Conservation (phyloP, 2,329 filamentous ascomycete genomes). For the Hansfordia pulvinata region DNA sequence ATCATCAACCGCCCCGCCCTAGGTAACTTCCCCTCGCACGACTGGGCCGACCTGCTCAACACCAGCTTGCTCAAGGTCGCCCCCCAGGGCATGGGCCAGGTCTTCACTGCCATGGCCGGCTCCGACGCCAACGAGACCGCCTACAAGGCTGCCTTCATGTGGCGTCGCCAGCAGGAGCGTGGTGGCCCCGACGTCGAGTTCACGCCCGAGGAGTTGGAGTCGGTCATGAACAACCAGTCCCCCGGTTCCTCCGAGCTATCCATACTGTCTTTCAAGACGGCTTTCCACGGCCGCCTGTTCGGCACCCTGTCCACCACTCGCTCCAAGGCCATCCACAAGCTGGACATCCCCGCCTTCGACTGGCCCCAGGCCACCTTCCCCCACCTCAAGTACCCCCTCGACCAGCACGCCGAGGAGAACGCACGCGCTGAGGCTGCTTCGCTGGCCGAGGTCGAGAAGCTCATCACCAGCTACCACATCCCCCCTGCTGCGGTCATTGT, state of each 20-base stretch:
- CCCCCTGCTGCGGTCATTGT: conserved; percentile 73
- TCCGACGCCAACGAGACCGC: conserved; percentile 91
- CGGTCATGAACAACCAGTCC: conserved; percentile 65
- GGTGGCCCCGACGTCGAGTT: conserved; percentile 69
- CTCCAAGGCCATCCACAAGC: conserved; percentile 87
- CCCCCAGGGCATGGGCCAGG: conserved; percentile 71
- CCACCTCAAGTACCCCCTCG: conserved; percentile 71
- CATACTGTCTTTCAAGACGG: conserved; percentile 79
- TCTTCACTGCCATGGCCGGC: conserved; percentile 81
- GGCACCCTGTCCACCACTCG: conserved; percentile 78
- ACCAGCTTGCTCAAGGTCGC: conserved; percentile 71
- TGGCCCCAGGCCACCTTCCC: conserved; percentile 90
- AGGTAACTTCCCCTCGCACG: conserved; percentile 78
- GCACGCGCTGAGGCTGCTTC: conserved; percentile 68
- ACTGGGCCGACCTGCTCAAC: conserved; percentile 71
- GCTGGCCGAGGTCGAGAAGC: conserved; percentile 68
- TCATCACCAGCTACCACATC: conserved; percentile 66
- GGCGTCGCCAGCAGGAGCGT: conserved; percentile 67
- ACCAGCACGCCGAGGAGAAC: conserved; percentile 68
- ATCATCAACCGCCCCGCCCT: conserved; percentile 82
- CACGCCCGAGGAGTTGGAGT: conserved; percentile 59
- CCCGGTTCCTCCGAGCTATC: conserved; percentile 67
- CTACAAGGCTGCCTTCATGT: conserved; percentile 95
- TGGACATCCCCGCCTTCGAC: conserved; percentile 89
- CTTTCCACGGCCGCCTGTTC: conserved; percentile 84